phyloP scores from a whole-genome alignment of 2,329 filamentous ascomycete species.

The Penicillium freii region DNA sequence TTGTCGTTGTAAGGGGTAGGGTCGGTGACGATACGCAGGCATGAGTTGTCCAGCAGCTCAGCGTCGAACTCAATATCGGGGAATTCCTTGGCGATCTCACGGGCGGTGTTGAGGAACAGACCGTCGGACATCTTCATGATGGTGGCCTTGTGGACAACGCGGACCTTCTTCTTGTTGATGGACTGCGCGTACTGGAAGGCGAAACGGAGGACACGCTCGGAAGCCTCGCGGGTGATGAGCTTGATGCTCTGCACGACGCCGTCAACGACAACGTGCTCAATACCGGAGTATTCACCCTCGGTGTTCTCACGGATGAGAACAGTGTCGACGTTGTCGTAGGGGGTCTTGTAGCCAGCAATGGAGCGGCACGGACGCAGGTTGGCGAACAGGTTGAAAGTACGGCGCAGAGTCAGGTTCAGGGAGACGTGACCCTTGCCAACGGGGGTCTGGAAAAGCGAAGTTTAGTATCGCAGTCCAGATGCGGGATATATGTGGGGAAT shows the following conservation, averaged over 20 bases:
- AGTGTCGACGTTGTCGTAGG: constrained; percentile 95
- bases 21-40: constrained; percentile 97
- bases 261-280: constrained; percentile 96
- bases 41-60: constrained; percentile 98
- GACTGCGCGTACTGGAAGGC: constrained; percentile 97
- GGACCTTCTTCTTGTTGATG: constrained; percentile 93
- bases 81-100: constrained; percentile 89
- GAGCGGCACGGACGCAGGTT: constrained; percentile 98
- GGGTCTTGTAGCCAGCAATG: constrained; percentile 96
- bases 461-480: constrained; percentile 26
- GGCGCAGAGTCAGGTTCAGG: constrained; percentile 95
- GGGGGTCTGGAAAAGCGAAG: constrained; percentile 64
- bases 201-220: constrained; percentile 91
- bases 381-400: constrained; percentile 99
- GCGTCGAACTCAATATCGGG: constrained; percentile 94
- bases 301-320: constrained; percentile 99
- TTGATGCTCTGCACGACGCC: constrained; percentile 99
- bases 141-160: constrained; percentile 98
- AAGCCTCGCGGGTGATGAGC: constrained; percentile 94
- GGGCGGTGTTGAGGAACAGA: constrained; percentile 87
- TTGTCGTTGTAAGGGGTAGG: constrained; percentile 98
- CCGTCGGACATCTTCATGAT: constrained; percentile 99
- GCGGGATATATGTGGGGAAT: not conserved
- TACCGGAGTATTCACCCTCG: constrained; percentile 98
- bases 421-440: constrained; percentile 99